Conservation (phyloP, 305 asterid genomes). For the Fraxinus velutina region DNA sequence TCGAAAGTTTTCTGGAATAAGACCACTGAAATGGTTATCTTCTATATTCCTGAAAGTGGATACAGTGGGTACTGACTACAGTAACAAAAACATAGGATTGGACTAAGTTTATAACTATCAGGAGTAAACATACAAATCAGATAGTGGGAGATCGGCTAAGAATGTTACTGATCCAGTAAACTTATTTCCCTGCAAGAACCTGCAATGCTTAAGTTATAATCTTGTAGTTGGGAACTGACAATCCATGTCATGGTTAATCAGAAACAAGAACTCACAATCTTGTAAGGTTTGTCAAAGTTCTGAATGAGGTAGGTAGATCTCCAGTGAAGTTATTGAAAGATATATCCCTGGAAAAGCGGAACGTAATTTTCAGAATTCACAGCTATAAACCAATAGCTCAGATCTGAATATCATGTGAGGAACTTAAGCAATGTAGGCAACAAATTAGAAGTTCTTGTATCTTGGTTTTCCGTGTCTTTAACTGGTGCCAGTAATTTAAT, state of each 20-base stretch:
- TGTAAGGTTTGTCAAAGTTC: conserved; percentile 49
- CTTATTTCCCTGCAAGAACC: conserved; percentile 70
- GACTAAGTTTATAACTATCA: not conserved
- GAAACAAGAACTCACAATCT: conserved; percentile 51
- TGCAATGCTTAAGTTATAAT: conserved; percentile 27
- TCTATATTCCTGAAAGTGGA: conserved; percentile 67
- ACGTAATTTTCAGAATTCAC: conserved; percentile 13
- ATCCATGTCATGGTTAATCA: conserved; percentile 12
- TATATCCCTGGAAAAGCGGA: conserved; percentile 59
- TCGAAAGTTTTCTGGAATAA: conserved; percentile 74
- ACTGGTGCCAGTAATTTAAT: not conserved
- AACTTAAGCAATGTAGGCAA: not conserved
- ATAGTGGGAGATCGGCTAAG: conserved; percentile 67
- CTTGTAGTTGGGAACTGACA: conserved; percentile 1
- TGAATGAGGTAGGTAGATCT: conserved; percentile 79
- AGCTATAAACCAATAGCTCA: not conserved
- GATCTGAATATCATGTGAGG: not conserved
- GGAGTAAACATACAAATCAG: conserved; percentile 55
- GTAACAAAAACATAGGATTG: conserved; percentile 15
- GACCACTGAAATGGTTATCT: conserved; percentile 90
- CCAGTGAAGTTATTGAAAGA: conserved; percentile 79
- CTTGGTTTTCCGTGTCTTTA: not conserved
- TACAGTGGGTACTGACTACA: conserved; percentile 13
- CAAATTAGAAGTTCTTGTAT: not conserved
- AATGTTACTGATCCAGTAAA: conserved; percentile 76